These are phyloP conservation scores for Evernia prunastri DNA, from an alignment of 495 filamentous ascomycete genomes.

Conservation along the genomic window DNA sequence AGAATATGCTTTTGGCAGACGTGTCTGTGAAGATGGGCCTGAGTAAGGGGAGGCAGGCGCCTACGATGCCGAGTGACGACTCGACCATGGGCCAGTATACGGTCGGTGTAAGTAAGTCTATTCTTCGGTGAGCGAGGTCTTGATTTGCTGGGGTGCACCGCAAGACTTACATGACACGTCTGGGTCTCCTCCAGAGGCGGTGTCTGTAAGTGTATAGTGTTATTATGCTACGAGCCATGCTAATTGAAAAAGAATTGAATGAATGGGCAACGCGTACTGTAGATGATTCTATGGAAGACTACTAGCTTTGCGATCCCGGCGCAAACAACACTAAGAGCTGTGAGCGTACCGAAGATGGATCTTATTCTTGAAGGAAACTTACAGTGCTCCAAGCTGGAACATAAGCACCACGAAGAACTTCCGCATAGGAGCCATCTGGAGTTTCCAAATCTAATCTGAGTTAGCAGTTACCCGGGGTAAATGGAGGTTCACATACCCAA, in stretches of 20 bases:
- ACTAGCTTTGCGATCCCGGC: conserved; percentile 9
- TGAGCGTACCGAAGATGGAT: neutral
- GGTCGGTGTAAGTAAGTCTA: conserved; percentile 11
- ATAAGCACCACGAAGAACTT: conserved; percentile 8
- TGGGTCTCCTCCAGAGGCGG: neutral
- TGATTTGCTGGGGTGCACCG: neutral
- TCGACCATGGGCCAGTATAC: conserved; percentile 18
- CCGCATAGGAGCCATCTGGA: conserved; percentile 10
- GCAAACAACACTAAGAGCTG: conserved; percentile 1
- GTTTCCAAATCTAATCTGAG: neutral
- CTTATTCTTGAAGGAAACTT: neutral
- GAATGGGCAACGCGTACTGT: neutral
- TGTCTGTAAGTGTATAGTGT: neutral
- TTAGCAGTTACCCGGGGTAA: neutral
- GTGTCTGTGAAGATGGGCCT: conserved; percentile 6
- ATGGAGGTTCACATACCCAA: neutral
- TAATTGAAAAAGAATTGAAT: neutral
- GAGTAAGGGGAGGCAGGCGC: conserved; percentile 14
- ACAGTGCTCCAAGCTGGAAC: conserved; percentile 9
- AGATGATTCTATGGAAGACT: conserved; percentile 8
- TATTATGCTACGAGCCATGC: neutral
- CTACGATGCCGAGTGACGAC: conserved; percentile 11
- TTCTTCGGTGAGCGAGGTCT: neutral
- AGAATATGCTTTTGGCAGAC: neutral
- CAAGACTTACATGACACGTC: conserved; percentile 2